Base-by-base conservation (phyloP, 75 land plant species). In the Pinus albicaulis region DNA sequence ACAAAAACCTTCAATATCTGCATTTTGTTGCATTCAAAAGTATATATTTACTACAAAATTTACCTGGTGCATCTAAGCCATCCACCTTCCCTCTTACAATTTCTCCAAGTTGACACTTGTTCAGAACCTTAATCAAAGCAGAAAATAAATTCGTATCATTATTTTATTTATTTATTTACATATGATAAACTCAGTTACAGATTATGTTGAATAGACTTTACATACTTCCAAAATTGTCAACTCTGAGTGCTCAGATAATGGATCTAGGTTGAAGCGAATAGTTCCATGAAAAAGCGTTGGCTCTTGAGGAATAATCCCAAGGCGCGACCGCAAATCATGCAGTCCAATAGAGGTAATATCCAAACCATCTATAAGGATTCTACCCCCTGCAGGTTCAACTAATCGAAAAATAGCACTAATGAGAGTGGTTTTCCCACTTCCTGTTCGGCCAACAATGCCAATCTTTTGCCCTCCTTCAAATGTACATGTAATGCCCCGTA, bases 401-500 rank as follows among this genome's bases (percentile, higher is more conserved):
- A 87, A 59, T 2, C 87, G 81, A 76, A 87, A 87, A 38, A 87
- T 80, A 20, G 87, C 78, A 69, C 87, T 75, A 61, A 87, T 84
- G 56, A 87, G 82, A 60, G 90, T 88, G n/a, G 90, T 82, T 60
- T 88, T 88, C 52, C 90, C 90, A 66, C 88, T 85, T 53, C 90
- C 87, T 22, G 90, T 86, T 25, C 84, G 82, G 11, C 89, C 82
- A 19, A 82, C 86, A 26, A 88, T 66, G 17, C 90, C 85, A 23
- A 83, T 74, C 57, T 84, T 77, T 24, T 86, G 79, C 56, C 89
- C 87, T 15, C 84, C 87, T 71, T 86, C 90, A 84, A 92, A 82
- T 71, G 85, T 86, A 74, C 95, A 92, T 34, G 84, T 90, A 55
- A 92, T 82, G 1, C 92, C 95, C 15, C 80, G 78, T 52, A 92